Conservation (phyloP, 176 grass and related monocot genomes). For the Aegilops longissima region DNA sequence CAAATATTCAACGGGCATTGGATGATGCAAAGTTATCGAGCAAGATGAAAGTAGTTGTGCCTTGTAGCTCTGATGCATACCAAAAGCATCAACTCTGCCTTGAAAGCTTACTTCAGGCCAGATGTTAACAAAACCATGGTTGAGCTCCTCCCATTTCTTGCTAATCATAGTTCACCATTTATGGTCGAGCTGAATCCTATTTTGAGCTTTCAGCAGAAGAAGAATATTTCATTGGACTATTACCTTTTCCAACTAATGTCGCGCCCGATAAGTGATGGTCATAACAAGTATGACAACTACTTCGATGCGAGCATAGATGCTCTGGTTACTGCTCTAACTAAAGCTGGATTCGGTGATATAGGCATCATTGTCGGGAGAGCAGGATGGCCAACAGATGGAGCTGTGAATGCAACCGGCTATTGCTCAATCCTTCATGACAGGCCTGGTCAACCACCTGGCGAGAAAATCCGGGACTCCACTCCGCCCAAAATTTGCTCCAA, state of each 20-base stretch:
- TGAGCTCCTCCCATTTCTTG: constrained; percentile 85
- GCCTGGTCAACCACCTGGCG: constrained; percentile 70
- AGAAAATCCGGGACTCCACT: constrained; percentile 82
- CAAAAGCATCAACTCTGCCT: constrained; percentile 63
- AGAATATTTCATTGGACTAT: constrained; percentile 77
- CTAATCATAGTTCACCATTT: constrained; percentile 74
- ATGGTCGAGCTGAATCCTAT: constrained; percentile 80
- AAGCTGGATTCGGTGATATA: constrained; percentile 68
- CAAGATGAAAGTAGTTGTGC: constrained; percentile 79
- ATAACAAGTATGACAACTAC: constrained; percentile 80
- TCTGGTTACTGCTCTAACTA: constrained; percentile 74
- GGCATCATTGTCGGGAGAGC: constrained; percentile 68
- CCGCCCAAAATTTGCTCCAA: constrained; percentile 67
- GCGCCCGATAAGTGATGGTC: constrained; percentile 59
- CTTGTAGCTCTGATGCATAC: constrained; percentile 70
- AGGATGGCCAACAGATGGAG: constrained; percentile 98
- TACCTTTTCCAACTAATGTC: constrained; percentile 75
- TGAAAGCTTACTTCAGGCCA: constrained; percentile 76
- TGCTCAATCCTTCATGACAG: constrained; percentile 77
- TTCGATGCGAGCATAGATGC: constrained; percentile 84
- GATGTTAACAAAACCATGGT: constrained; percentile 84
- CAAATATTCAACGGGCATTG: constrained; percentile 76
- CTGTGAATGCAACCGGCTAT: constrained; percentile 73
- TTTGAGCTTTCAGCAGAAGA: constrained; percentile 64
- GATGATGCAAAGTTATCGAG: constrained; percentile 58